phyloP scores from a whole-genome alignment of 2,329 filamentous ascomycete species.

The Fusarium secorum region DNA sequence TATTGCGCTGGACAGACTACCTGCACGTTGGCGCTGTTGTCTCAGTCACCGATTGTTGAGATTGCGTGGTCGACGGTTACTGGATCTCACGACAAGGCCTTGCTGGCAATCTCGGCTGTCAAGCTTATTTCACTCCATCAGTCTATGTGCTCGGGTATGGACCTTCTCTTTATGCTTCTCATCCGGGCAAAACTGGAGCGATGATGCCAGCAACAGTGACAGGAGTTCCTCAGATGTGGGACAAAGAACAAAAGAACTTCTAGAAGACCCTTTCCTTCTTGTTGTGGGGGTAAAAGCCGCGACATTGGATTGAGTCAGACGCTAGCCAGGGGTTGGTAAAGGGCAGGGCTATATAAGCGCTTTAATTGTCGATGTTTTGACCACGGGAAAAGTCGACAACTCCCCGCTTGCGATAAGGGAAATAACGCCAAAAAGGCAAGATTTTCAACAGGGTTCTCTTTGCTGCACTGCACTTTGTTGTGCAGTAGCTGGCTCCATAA shows the following conservation, averaged over 20 bases:
- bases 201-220: background rate
- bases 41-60: slow-evolving; percentile 8
- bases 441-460: slow-evolving; percentile 23
- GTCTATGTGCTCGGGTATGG: background rate
- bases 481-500: slow-evolving; percentile 18
- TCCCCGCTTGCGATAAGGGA: slow-evolving; percentile 25
- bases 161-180: slow-evolving; percentile 22
- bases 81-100: background rate
- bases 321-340: slow-evolving; percentile 20
- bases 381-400: slow-evolving; percentile 12
- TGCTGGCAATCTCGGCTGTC: slow-evolving; percentile 9
- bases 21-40: slow-evolving; percentile 1
- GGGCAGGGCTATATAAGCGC: slow-evolving; percentile 23
- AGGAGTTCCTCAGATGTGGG: slow-evolving; percentile 11
- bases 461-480: slow-evolving; percentile 12
- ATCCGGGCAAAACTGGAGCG: slow-evolving; percentile 30
- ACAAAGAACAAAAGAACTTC: slow-evolving; percentile 28
- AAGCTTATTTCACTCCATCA: background rate
- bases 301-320: slow-evolving; percentile 24
- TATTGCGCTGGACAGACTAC: background rate
- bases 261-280: slow-evolving; percentile 26
- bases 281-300: slow-evolving; percentile 14
- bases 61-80: slow-evolving; percentile 14
- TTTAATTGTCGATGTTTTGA: slow-evolving; percentile 18
- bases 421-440: slow-evolving; percentile 21